phyloP scores from a whole-genome alignment of 371 early-diverging fungal genomes.

The Saksenaea vasiformis region DNA sequence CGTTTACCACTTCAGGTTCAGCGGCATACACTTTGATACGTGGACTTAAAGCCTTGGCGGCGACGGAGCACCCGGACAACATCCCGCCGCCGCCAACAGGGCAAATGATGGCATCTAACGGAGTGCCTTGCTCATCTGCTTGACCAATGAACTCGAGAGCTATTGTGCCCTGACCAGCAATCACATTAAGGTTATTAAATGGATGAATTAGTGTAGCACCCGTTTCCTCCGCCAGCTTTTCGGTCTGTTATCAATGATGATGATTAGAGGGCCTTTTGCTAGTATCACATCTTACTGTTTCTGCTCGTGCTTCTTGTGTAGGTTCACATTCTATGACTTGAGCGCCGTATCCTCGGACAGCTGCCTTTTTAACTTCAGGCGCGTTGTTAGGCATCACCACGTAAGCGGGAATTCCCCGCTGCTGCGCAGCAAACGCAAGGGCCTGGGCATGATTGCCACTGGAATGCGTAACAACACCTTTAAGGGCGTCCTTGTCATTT shows the following conservation, averaged over 20 bases:
- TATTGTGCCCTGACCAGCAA: constrained; percentile 67
- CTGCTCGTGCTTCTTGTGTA: constrained; percentile 31
- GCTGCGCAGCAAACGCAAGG: constrained; percentile 44
- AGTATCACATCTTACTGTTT: constrained; percentile 18
- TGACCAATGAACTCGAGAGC: constrained; percentile 53
- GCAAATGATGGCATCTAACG: constrained; percentile 52
- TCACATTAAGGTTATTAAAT: constrained; percentile 49
- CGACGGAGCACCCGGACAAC: constrained; percentile 56
- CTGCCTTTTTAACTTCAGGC: constrained; percentile 51
- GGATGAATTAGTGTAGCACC: constrained; percentile 50
- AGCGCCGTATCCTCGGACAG: constrained; percentile 58
- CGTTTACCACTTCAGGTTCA: constrained; percentile 50
- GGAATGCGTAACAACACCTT: constrained; percentile 50
- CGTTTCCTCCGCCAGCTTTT: constrained; percentile 26
- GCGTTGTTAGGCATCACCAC: constrained; percentile 59
- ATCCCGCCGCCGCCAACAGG: constrained; percentile 65
- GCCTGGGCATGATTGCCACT: constrained; percentile 59
- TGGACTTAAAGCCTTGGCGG: constrained; percentile 42
- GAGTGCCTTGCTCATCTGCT: constrained; percentile 23
- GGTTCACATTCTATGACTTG: constrained; percentile 47
- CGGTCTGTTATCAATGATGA: constrained; percentile 11
- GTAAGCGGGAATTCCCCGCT: constrained; percentile 46
- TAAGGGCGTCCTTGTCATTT: constrained; percentile 27
- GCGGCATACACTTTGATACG: constrained; percentile 48
- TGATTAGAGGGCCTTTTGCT: background rate